Evolutionary conservation across 2,329 filamentous ascomycete genomes (phyloP).

Genomic region (Alternaria atra): DNA sequence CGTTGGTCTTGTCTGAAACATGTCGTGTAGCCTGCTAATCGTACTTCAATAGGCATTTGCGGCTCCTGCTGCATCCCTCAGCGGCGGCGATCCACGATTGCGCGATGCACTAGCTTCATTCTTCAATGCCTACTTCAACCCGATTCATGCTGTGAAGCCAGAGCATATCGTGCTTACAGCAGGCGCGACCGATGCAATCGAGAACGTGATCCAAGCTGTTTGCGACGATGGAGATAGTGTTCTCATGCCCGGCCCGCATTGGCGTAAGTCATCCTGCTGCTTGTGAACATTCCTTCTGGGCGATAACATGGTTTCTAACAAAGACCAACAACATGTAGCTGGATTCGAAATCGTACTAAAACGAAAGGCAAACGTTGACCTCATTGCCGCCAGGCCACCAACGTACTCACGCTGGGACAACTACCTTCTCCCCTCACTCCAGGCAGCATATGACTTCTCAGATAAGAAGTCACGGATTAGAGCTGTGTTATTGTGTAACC

Average conservation of each 20-base stretch:
- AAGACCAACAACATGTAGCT: conserved; percentile 18
- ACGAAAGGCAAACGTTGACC: conserved; percentile 35
- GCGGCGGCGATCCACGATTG: conserved; percentile 28
- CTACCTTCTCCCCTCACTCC: conserved; percentile 42
- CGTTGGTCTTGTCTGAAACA: neutral
- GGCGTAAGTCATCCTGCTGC: conserved; percentile 32
- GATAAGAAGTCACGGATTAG: conserved; percentile 39
- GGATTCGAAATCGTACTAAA: conserved; percentile 33
- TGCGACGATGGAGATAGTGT: conserved; percentile 46
- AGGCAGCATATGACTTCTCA: conserved; percentile 43
- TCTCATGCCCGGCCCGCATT: conserved; percentile 43
- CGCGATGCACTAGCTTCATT: conserved; percentile 39
- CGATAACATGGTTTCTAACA: neutral
- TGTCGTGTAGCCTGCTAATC: conserved; percentile 1
- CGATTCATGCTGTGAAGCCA: conserved; percentile 35
- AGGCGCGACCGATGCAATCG: conserved; percentile 38
- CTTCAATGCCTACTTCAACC: conserved; percentile 39
- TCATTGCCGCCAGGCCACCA: conserved; percentile 37
- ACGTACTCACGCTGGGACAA: conserved; percentile 44
- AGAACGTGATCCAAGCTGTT: conserved; percentile 37
- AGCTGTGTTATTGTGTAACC: conserved; percentile 42
- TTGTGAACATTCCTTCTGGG: neutral
- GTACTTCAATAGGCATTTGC: conserved; percentile 29
- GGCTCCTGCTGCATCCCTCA: conserved; percentile 17
- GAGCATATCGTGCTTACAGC: conserved; percentile 43